phyloP scores from a whole-genome alignment of 2,329 filamentous ascomycete species.

The Xylaria sp. region DNA sequence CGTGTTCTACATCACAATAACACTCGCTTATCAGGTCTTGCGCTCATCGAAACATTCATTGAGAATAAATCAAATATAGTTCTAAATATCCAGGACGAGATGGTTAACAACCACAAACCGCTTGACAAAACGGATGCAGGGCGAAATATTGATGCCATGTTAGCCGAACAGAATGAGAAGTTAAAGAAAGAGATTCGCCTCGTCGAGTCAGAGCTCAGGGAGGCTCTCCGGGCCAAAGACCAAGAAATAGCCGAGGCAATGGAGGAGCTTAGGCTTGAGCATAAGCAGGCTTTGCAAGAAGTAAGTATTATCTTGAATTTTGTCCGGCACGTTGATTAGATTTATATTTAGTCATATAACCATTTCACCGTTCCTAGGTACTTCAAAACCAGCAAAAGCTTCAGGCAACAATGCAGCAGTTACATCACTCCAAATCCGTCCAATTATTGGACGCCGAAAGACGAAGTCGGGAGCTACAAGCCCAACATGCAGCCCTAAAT shows the following conservation, averaged over 20 bases:
- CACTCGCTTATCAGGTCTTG: not conserved
- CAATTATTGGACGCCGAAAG: too few relatives aligned
- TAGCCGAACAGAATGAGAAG: not conserved
- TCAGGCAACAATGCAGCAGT: too few relatives aligned
- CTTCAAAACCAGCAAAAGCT: too few relatives aligned
- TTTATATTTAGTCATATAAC: too few relatives aligned
- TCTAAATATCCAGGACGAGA: conserved; percentile 2
- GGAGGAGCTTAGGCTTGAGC: not conserved
- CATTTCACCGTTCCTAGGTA: too few relatives aligned
- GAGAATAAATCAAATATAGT: conserved; percentile 1
- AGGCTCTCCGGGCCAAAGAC: not conserved
- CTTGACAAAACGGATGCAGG: conserved; percentile 4
- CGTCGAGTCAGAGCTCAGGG: not conserved
- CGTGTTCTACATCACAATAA: conserved; percentile 15
- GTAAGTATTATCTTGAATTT: not conserved
- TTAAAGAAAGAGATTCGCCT: not conserved
- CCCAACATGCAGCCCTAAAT: too few relatives aligned
- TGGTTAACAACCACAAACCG: not conserved
- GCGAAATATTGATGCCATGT: not conserved
- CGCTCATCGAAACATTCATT: conserved; percentile 2
- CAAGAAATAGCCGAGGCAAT: not conserved
- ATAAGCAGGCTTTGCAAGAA: not conserved
- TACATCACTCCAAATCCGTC: too few relatives aligned
- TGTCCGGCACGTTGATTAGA: too few relatives aligned
- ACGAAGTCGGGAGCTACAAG: too few relatives aligned